Percentiles rank a stretch among this genome's conserved stretches.
phyloP scores from a whole-genome alignment of 257 asterid genomes.

The Solanum etuberosum region DNA sequence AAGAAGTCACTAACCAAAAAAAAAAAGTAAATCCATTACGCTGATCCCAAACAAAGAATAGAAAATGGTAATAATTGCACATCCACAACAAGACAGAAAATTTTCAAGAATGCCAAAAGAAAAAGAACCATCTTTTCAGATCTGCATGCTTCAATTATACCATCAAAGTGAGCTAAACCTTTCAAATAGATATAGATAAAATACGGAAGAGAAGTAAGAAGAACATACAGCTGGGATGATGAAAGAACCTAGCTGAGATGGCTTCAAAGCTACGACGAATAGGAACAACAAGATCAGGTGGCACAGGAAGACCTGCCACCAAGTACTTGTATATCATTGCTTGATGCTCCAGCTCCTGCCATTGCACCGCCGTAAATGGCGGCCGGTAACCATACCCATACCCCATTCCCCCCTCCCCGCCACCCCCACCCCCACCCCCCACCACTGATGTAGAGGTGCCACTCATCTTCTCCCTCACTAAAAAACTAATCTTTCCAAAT shows the following conservation, averaged over 20 bases:
- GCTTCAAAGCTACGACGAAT: constrained; percentile 87
- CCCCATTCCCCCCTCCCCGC: constrained; percentile 11
- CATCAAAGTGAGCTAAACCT: background rate
- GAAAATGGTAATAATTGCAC: background rate
- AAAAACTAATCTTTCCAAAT: constrained; percentile 15
- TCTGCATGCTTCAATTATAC: background rate
- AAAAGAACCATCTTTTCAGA: background rate
- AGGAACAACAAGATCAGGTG: constrained; percentile 82
- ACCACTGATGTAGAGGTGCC: constrained; percentile 47
- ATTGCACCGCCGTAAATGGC: constrained; percentile 82
- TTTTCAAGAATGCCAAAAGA: background rate
- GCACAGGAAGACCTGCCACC: constrained; percentile 78
- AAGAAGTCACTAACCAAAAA: background rate
- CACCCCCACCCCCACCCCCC: constrained; percentile 12
- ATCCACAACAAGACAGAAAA: background rate
- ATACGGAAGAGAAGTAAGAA: background rate
- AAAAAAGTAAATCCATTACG: background rate
- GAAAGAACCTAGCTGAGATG: constrained; percentile 64
- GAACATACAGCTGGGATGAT: constrained; percentile 60
- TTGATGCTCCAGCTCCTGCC: constrained; percentile 99
- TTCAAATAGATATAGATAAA: background rate
- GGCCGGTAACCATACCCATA: constrained; percentile 54
- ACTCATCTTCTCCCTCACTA: constrained; percentile 31
- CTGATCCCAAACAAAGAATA: background rate
- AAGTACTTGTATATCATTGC: constrained; percentile 94